Evolutionary conservation across 805 yeast genomes (phyloP), one percentile per base, ranked within the genome.

Genomic region (Maudiozyma pseudohumilis): DNA sequence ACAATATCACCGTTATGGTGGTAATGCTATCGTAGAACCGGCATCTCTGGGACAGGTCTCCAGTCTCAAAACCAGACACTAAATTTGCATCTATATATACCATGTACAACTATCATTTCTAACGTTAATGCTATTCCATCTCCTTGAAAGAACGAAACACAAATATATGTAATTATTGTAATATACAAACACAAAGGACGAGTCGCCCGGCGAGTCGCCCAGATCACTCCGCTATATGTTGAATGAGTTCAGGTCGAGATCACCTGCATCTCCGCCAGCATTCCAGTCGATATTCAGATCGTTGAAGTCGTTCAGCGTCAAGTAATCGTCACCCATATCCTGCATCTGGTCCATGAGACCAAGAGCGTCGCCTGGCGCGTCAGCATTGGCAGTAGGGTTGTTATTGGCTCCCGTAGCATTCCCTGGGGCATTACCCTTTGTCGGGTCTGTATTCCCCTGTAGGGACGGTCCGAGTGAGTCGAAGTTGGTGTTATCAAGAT

Each of bases 1-100:
- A 89, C 59, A 89, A 89, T 56, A 74, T 89, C 28, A 89, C 98
- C 0, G 94, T 82, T 13, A 85, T 89, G 96, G 88, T 92, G 15
- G 80, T 88, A 4, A 45, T 47, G 22, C 53, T 66, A 12, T 53
- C 47, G 36, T 34, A 31, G 19, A 28, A 20, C n/a, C 18, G 16
- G 10, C 11, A 29, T 7, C n/a, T n/a, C n/a, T n/a, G n/a, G n/a
- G n/a, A n/a, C n/a, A n/a, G n/a, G n/a, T n/a, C n/a, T n/a, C n/a
- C n/a, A n/a, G n/a, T n/a, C n/a, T n/a, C n/a, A n/a, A n/a, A n/a
- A n/a, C n/a, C n/a, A 26, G n/a, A 5, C n/a, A 26, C 9, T 19
- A 18, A 15, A 21, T 28, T 26, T 36, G 24, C 35, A 37, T 21
- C 21, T 12, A 26, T 22, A 27, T 34, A 33, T 35, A n/a, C 20